Evolutionary conservation across 441 rosid species (phyloP), one percentile per base, ranked within the genome.

Genomic region (Kokia cookei): DNA sequence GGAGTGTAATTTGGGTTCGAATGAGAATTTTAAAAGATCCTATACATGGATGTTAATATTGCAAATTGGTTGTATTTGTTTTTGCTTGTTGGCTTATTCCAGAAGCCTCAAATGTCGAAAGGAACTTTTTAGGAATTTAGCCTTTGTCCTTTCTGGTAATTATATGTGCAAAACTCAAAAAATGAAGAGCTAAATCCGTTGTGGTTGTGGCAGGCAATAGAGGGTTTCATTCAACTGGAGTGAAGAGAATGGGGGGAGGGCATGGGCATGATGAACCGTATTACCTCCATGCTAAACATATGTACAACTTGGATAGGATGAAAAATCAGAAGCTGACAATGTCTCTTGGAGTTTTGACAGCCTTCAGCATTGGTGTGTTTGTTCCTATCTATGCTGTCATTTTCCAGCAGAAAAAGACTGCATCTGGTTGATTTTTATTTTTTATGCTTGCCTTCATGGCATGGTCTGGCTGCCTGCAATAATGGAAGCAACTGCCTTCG

Each of bases 291-390:
- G 91, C 98, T 0, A 93, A 96, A 85, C 97, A 93, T 86, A 93
- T 96, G 99, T 96, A 96, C 90, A 93, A 96, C 84, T 84, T 93
- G 94, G 97, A 92, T 82, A 89, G 89, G 77, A 92, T 96, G 99
- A 90, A 87, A 71, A 54, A 84, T 78, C 99, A 90, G 83, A 84
- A 32, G 66, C 83, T 96, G 81, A 96, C 86, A 84, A 90, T 96
- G 91, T 78, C 95, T 65, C 91, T 96, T 6, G 94, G 69, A 5
- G 98, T 95, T 66, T 83, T 91, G 74, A 81, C 94, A 0, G 98
- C 94, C 78, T 90, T 93, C 88, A 87, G 94, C 88, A 89, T 95
- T n/a, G 99, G 99, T 29, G 94, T 82, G 19, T 68, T 45, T 0
- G 90, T 95, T 76, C 99, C 99, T 0, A 19, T 95, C 55, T 93